phyloP scores from a whole-genome alignment of 495 filamentous ascomycete genomes.

The Penicillium roqueforti region DNA sequence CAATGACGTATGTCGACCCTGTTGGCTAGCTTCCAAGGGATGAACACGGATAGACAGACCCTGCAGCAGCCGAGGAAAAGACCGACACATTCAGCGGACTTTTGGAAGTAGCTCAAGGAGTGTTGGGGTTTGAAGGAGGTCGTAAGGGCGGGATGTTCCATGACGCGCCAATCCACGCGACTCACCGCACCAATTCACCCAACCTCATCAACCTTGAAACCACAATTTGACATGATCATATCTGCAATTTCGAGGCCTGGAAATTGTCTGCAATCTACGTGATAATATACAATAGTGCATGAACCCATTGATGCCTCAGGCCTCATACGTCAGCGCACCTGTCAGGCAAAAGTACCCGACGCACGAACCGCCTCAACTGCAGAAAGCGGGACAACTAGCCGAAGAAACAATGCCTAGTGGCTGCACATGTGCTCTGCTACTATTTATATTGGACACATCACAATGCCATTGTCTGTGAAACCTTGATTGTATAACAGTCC shows the following conservation, averaged over 20 bases:
- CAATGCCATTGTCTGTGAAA: too few species aligned
- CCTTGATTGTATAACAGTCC: too few species aligned
- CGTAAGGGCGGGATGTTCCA: constrained; percentile 10
- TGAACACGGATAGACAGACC: constrained; percentile 32
- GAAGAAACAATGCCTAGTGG: too few species aligned
- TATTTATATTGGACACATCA: too few species aligned
- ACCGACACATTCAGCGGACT: constrained; percentile 36
- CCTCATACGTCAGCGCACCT: too few species aligned
- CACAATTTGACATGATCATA: background rate
- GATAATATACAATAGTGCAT: too few species aligned
- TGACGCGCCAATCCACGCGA: constrained; percentile 19
- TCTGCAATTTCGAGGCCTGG: background rate
- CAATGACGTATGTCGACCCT: constrained; percentile 31
- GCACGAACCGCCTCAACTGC: too few species aligned
- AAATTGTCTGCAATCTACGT: too few species aligned
- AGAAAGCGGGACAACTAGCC: too few species aligned
- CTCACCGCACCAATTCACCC: constrained; percentile 1
- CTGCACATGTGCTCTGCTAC: too few species aligned
- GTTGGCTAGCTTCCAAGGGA: constrained; percentile 23
- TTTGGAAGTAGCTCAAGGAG: background rate
- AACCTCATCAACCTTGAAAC: background rate
- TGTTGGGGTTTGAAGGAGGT: background rate
- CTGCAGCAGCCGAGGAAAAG: constrained; percentile 24
- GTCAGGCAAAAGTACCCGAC: too few species aligned
- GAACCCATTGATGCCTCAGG: background rate